Conservation (phyloP, 129 eudicot genomes). For the Scalesia atractyloides region DNA sequence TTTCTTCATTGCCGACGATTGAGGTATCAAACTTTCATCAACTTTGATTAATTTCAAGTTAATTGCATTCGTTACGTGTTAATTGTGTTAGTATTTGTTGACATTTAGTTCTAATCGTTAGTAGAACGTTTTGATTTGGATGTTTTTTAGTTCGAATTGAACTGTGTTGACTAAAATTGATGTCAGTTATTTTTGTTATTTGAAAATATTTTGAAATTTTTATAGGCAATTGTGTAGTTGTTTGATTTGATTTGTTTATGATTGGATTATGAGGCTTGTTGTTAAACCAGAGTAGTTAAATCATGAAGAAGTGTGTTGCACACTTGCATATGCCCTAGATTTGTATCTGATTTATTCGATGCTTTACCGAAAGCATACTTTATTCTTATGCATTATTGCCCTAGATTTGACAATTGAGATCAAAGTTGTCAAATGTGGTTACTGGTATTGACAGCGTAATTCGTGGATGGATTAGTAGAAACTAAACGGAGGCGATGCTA, state of each 20-base stretch:
- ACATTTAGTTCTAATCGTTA: not conserved
- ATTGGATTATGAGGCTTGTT: slow-evolving; percentile 12
- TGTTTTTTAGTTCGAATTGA: not conserved
- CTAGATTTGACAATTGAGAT: slow-evolving; percentile 1
- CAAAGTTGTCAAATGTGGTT: slow-evolving; percentile 10
- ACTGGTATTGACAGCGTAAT: not conserved
- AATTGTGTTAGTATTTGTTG: not conserved
- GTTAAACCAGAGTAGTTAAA: not conserved
- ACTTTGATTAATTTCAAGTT: slow-evolving; percentile 16
- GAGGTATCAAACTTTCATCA: not conserved
- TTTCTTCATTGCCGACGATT: not conserved
- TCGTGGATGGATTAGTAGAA: not conserved
- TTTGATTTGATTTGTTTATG: not conserved
- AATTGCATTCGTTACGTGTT: slow-evolving; percentile 21
- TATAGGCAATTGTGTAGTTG: not conserved
- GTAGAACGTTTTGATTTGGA: not conserved
- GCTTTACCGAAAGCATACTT: not conserved
- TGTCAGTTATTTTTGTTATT: not conserved
- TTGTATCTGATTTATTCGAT: not conserved
- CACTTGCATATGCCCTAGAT: not conserved
- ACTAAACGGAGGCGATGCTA: not conserved
- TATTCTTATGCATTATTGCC: slow-evolving; percentile 12
- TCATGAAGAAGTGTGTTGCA: not conserved
- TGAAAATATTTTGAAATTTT: not conserved
- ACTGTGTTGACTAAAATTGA: slow-evolving; percentile 14